phyloP scores from a whole-genome alignment of 2,329 filamentous ascomycete genomes.

The Trichophyton equinum region DNA sequence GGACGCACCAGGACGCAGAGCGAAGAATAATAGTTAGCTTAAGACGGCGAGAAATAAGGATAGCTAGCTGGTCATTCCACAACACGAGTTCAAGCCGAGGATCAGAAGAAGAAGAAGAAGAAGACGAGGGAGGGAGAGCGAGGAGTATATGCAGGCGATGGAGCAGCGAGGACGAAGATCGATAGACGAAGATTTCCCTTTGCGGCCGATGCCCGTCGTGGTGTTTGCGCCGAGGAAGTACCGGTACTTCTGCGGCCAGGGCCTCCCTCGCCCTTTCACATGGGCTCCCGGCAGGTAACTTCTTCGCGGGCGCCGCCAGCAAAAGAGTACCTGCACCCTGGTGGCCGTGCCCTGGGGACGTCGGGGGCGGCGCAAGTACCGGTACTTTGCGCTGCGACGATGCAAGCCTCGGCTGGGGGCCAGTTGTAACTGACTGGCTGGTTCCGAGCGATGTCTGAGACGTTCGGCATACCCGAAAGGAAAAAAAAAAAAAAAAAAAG shows the following conservation, averaged over 20 bases:
- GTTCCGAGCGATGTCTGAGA: too few relatives aligned
- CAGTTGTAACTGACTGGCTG: background rate
- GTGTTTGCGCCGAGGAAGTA: background rate
- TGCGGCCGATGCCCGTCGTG: background rate
- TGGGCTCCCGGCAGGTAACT: background rate
- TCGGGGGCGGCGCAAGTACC: background rate
- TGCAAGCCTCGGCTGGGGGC: slow-evolving; percentile 1
- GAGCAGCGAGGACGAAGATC: background rate
- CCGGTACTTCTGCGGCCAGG: background rate
- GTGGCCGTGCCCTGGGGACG: background rate
- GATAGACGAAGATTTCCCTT: background rate
- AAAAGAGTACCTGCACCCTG: background rate
- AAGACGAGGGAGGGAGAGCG: background rate
- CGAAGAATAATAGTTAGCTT: background rate
- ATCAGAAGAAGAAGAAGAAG: background rate
- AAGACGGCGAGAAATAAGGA: background rate
- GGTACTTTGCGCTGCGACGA: background rate
- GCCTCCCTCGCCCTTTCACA: background rate
- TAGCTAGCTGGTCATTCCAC: background rate
- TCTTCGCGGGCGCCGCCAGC: background rate
- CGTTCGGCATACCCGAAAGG: background rate
- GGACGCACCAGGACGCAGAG: background rate
- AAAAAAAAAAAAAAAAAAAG: background rate
- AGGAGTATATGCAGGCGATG: background rate
- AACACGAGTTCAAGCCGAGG: background rate